Evolutionary conservation across 2,329 filamentous ascomycete genomes (phyloP), one percentile per base, ranked within the genome.

Genomic region (Nemania sp.): DNA sequence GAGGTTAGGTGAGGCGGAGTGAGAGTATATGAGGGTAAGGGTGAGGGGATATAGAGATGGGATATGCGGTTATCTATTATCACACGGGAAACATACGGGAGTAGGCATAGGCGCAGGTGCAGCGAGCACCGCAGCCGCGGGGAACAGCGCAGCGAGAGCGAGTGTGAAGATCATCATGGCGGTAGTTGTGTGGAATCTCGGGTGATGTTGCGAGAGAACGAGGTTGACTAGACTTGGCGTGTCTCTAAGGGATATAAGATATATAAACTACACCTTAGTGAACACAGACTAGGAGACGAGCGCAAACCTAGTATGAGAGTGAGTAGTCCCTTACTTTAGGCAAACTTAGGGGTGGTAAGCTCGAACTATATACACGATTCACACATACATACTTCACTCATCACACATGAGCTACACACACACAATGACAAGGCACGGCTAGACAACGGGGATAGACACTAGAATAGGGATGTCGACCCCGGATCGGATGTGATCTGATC

Each of bases 41-140:
- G 35, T 18, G 7, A 22, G 22, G 47, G 3, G n/a, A n/a, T n/a
- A n/a, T 47, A 3, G 22, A 3, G 24, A 22, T 26, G n/a, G 35
- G 24, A 47, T 3, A 5, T 41, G 57, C 35, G 5, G 13, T 3
- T 41, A 10, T 22, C 22, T 8, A 41, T 11, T 22, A 20, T 35
- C 10, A 32, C 27, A 5, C 13, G 22, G 24, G 11, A 32, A 11
- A 66, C 75, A 27, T 62, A 77, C 75, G 20, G 76, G 73, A 53
- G 72, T 75, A 6, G 76, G 75, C 69, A 73, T 66, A 4, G 70
- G 74, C 26, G 69, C 64, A 18, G 74, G 75, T 6, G 72, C 73
- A 27, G 76, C 73, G 24, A 76, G 64, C 45, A 74, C 73, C 22
- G 64, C 70, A 57, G 43, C 61, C 24, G 71, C 73, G 29, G 74